Percentiles rank a stretch among this genome's conserved stretches.
Conservation (phyloP, 2,329 filamentous ascomycete genomes). For the Endothia cerciana region DNA sequence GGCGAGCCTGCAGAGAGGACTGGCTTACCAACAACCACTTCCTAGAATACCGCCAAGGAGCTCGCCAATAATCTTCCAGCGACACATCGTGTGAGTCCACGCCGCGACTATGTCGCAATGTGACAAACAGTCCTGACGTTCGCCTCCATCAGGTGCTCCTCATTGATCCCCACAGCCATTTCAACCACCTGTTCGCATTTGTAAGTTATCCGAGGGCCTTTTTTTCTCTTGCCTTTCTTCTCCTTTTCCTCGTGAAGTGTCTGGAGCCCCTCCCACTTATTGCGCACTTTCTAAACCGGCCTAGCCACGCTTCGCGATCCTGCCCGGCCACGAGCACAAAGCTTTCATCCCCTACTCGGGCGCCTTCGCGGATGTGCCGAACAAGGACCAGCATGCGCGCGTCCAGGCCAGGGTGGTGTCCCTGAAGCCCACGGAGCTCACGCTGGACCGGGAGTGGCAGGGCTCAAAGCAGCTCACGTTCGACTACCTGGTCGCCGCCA, state of each 20-base stretch:
- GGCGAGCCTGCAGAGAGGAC: not conserved
- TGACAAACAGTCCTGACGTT: not conserved
- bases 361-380: conserved; percentile 38
- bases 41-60: conserved; percentile 41
- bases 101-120: not conserved
- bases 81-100: conserved; percentile 38
- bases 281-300: not conserved
- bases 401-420: conserved; percentile 41
- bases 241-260: no score
- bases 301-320: conserved; percentile 49
- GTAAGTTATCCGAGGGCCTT: conserved; percentile 29
- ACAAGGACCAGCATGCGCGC: conserved; percentile 38
- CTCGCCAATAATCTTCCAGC: conserved; percentile 43
- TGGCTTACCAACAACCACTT: not conserved
- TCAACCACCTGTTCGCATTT: conserved; percentile 53
- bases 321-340: conserved; percentile 47
- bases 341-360: conserved; percentile 53
- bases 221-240: no score
- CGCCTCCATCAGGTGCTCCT: conserved; percentile 41
- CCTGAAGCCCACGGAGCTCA: conserved; percentile 36
- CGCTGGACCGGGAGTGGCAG: conserved; percentile 42
- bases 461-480: conserved; percentile 41
- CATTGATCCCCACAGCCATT: conserved; percentile 54
- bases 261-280: not conserved
- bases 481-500: conserved; percentile 50